Percentiles rank a stretch among this genome's conserved stretches.
Conservation (phyloP, 2,329 filamentous ascomycete genomes). For the Aspergillus ochraceoroseus region DNA sequence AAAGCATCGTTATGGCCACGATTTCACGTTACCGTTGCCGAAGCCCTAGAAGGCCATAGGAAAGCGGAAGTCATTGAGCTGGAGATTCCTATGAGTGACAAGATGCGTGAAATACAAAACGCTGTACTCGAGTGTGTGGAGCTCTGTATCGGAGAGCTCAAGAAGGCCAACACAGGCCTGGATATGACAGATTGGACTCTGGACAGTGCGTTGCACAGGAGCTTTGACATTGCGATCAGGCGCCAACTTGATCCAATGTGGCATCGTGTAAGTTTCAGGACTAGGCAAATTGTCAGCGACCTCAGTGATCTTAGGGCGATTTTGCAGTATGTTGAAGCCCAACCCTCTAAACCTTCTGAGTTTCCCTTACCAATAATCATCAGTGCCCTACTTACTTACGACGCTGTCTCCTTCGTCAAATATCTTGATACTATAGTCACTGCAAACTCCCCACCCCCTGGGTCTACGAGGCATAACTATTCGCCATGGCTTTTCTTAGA, state of each 20-base stretch:
- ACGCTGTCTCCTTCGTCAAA: conserved; percentile 85
- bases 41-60: conserved; percentile 81
- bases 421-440: conserved; percentile 92
- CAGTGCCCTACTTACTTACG: conserved; percentile 69
- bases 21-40: conserved; percentile 85
- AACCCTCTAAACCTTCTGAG: background rate
- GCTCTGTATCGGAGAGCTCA: conserved; percentile 86
- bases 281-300: conserved; percentile 88
- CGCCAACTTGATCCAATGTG: conserved; percentile 92
- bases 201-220: conserved; percentile 85
- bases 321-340: conserved; percentile 54
- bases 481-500: conserved; percentile 96
- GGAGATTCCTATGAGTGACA: conserved; percentile 91
- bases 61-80: conserved; percentile 97
- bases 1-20: conserved; percentile 88
- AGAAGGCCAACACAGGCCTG: conserved; percentile 80
- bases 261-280: conserved; percentile 94
- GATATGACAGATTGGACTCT: conserved; percentile 97
- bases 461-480: conserved; percentile 79
- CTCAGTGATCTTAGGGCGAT: conserved; percentile 76
- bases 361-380: background rate
- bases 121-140: conserved; percentile 95
- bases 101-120: conserved; percentile 89
- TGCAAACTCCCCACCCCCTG: conserved; percentile 80
- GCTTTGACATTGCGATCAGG: conserved; percentile 83